phyloP scores from a whole-genome alignment of 2,329 filamentous ascomycete genomes.

The Clonostachys chloroleuca region DNA sequence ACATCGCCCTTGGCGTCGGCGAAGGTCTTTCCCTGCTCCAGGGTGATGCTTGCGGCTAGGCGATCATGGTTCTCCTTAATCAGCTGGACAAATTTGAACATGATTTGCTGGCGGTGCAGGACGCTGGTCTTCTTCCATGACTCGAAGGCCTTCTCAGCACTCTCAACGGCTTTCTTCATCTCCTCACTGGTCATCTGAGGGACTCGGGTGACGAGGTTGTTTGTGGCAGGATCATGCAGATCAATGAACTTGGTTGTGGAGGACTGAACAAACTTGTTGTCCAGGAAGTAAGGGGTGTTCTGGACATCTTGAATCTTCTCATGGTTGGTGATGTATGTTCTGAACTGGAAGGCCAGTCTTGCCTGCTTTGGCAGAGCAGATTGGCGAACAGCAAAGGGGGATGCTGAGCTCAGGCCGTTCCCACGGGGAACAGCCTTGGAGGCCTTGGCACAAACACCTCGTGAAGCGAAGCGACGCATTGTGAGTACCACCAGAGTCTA shows the following conservation, averaged over 20 bases:
- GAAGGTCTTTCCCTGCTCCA: slow-evolving; percentile 77
- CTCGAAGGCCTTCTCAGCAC: slow-evolving; percentile 66
- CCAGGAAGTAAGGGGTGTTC: slow-evolving; percentile 44
- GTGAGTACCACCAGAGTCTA: too few relatives aligned
- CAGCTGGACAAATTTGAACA: slow-evolving; percentile 71
- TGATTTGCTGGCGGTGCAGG: slow-evolving; percentile 67
- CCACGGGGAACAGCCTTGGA: too few relatives aligned
- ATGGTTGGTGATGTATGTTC: too few relatives aligned
- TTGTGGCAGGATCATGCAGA: slow-evolving; percentile 72
- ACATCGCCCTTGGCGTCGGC: slow-evolving; percentile 72
- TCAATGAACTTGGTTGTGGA: slow-evolving; percentile 65
- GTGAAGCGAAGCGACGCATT: too few relatives aligned
- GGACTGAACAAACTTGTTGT: slow-evolving; percentile 66
- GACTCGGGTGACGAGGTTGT: slow-evolving; percentile 73
- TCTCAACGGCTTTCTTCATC: slow-evolving; percentile 63
- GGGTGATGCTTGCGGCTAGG: slow-evolving; percentile 71
- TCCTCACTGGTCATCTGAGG: slow-evolving; percentile 70
- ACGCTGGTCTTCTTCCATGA: slow-evolving; percentile 63
- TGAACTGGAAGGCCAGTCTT: too few relatives aligned
- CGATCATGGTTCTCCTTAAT: slow-evolving; percentile 77
- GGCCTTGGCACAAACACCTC: too few relatives aligned
- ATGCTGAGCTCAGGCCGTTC: too few relatives aligned
- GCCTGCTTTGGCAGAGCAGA: too few relatives aligned
- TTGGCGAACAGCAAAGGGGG: too few relatives aligned
- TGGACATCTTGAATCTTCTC: too few relatives aligned